These are phyloP conservation scores for Zelonia costaricensis DNA, from an alignment of 208 protist genomes.

Conservation along the genomic window DNA sequence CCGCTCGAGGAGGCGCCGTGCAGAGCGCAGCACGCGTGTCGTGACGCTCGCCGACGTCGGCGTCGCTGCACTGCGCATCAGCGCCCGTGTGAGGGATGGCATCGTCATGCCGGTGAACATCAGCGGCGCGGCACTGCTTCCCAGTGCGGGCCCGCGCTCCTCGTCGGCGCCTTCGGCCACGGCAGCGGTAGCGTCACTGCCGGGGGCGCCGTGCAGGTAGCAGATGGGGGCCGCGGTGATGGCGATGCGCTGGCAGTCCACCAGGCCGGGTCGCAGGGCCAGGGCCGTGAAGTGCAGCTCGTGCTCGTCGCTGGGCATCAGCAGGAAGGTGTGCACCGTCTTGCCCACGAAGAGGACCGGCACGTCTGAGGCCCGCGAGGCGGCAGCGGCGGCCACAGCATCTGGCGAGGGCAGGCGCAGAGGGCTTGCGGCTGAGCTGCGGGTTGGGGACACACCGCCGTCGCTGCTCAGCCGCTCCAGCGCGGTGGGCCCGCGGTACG, in stretches of 20 bases:
- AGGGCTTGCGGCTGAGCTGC: background rate
- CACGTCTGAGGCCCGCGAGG: constrained; percentile 10
- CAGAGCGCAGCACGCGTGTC: background rate
- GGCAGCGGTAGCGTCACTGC: background rate
- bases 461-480: background rate
- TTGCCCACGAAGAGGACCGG: constrained; percentile 70
- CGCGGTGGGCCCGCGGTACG: background rate
- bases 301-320: constrained; percentile 63
- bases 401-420: background rate
- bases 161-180: background rate
- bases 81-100: constrained; percentile 9
- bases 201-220: constrained; percentile 20
- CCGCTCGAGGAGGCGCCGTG: background rate
- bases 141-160: too few relatives aligned
- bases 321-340: constrained; percentile 55
- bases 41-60: constrained; percentile 4
- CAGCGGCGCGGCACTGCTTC: constrained; percentile 14
- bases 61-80: constrained; percentile 10
- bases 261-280: constrained; percentile 57
- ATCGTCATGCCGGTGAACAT: constrained; percentile 33
- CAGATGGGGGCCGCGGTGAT: constrained; percentile 45
- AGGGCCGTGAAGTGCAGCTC: constrained; percentile 62
- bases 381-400: background rate
- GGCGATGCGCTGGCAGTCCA: constrained; percentile 65
- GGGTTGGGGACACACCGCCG: background rate